These are phyloP conservation scores for Magnolia officinalis DNA, from an alignment of 164 flowering plant species.

Conservation along the genomic window DNA sequence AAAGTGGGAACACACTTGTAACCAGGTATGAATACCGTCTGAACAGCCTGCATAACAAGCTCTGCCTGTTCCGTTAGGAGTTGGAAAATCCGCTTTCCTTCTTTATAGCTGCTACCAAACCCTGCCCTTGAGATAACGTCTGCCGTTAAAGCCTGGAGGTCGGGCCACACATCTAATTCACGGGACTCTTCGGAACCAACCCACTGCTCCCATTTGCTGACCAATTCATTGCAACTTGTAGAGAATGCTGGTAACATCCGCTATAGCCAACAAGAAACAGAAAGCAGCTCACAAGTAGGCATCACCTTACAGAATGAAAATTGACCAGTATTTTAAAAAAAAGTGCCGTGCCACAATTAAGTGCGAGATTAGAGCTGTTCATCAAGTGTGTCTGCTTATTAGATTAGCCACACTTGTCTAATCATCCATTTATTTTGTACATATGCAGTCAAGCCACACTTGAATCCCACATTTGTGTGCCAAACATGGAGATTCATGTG, in stretches of 20 bases:
- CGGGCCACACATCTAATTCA: constrained; percentile 22
- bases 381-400: neutral
- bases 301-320: neutral
- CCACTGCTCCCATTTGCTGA: constrained; percentile 19
- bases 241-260: constrained; percentile 21
- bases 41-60: neutral
- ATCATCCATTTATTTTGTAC: neutral
- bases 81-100: constrained; percentile 17
- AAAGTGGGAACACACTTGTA: constrained; percentile 4
- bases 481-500: too few relatives aligned
- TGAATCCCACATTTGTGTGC: too few relatives aligned
- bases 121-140: constrained; percentile 19
- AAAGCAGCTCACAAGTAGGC: neutral
- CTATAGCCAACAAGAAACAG: constrained; percentile 10
- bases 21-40: constrained; percentile 6
- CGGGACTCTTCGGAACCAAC: constrained; percentile 3
- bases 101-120: constrained; percentile 19
- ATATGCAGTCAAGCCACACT: neutral
- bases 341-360: neutral
- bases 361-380: neutral
- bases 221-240: constrained; percentile 16
- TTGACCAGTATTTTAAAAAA: neutral
- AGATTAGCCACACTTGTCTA: neutral
- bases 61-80: constrained; percentile 13
- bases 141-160: constrained; percentile 12